A percentile compares a stretch with the other conserved stretches of the same genome.
phyloP scores from a whole-genome alignment of 768 basidiomycete genomes.

The Sporobolomyces phaffii region DNA sequence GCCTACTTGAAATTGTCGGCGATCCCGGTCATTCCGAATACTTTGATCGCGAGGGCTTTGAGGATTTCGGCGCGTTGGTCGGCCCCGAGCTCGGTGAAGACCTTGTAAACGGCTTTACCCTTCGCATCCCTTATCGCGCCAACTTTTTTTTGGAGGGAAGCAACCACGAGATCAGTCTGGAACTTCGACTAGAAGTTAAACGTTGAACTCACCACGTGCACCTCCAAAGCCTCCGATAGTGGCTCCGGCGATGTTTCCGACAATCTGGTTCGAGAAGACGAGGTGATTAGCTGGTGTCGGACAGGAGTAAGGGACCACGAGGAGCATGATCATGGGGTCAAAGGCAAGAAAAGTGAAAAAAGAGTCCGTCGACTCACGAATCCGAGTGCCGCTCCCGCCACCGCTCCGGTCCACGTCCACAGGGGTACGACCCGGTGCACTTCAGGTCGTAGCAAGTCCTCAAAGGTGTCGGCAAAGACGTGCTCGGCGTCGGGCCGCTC shows the following conservation, averaged over 20 bases:
- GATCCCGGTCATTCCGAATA: constrained; percentile 19
- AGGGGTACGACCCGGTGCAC: constrained; percentile 30
- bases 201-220: too few species aligned
- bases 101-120: constrained; percentile 30
- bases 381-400: constrained; percentile 30
- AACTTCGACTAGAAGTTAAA: too few species aligned
- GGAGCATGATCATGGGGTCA: neutral
- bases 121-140: constrained; percentile 37
- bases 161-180: too few species aligned
- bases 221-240: constrained; percentile 34
- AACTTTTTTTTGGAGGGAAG: too few species aligned
- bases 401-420: constrained; percentile 38
- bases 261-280: constrained; percentile 2
- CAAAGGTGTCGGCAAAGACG: constrained; percentile 36
- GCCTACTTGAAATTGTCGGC: neutral
- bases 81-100: constrained; percentile 30
- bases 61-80: constrained; percentile 34
- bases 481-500: constrained; percentile 33
- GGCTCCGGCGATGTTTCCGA: constrained; percentile 35
- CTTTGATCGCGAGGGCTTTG: constrained; percentile 21
- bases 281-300: too few species aligned
- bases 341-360: neutral
- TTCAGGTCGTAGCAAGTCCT: constrained; percentile 35
- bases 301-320: too few species aligned
- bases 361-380: constrained; percentile 23